Evolutionary conservation across 495 filamentous ascomycete genomes (phyloP), one percentile per base, ranked within the genome.

Genomic region (Rhypophila decipiens): DNA sequence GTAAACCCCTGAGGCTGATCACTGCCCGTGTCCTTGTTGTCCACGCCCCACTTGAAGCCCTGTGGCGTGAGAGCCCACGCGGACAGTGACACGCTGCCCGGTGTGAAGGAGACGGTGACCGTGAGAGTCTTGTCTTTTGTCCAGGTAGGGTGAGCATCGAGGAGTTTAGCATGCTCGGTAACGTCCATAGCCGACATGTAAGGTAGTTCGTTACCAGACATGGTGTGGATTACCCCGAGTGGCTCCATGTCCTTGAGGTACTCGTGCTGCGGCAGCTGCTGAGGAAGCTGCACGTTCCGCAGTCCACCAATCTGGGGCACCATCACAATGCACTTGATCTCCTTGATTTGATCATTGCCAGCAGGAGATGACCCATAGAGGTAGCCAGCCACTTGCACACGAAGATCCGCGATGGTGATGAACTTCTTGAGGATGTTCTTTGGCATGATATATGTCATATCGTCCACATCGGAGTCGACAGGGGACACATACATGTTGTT

Each of bases 401-500:
- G 89, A 24, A 99, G 80, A 75, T 99, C 94, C 39, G 94, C 86
- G 58, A 99, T 95, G 49, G 87, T 90, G 71, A 99, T 97, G 79
- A 99, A 99, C 44, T 88, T 85, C 77, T 95, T 96, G 59, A 99
- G 80, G 47, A 97, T 84, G 65, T 99, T 99, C 77, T 97, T 97
- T 1, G 94, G 94, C 90, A 99, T 95, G 57, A 99, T 83, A 58
- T 95, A 96, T 9, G 89, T 96, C 63, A 85, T 87, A 57, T 87
- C 84, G 20, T 86, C 82, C 39, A 79, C 64, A 44, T 87, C 86
- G 59, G 90, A 84, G 56, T 96, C 93, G 50, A 90, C 86, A 1
- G 90, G 94, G 1, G 90, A 95, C 51, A 99, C 93, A 66, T 96
- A 99, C 66, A 97, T 95, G 67, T 99, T 96, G 76, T 96, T 97